Percentiles rank a stretch among this genome's conserved stretches.
Evolutionary conservation across 2,329 filamentous ascomycete genomes (phyloP).

Genomic region (Xylaria sp.): DNA sequence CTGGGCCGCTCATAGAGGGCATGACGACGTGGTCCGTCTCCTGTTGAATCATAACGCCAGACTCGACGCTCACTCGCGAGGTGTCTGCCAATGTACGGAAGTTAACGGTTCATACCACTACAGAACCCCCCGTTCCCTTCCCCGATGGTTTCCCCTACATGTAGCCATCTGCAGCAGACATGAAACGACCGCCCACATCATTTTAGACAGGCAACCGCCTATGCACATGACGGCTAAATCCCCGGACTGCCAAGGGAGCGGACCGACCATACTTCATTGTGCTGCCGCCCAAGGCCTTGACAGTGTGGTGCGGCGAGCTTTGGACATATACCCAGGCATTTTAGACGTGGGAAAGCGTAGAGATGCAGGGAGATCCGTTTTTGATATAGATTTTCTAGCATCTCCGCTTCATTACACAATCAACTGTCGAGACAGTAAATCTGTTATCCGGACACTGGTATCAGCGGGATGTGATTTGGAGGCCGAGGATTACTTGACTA

Average conservation of each 20-base stretch:
- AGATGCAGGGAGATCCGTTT: neutral
- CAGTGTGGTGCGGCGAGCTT: neutral
- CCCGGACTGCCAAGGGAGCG: neutral
- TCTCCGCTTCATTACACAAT: neutral
- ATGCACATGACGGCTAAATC: neutral
- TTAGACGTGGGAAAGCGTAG: neutral
- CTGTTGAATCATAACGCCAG: neutral
- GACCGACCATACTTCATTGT: neutral
- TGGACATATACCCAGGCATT: neutral
- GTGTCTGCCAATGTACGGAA: neutral
- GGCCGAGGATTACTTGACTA: too few relatives aligned
- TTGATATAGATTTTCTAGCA: neutral
- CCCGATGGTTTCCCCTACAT: neutral
- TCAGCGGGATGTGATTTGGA: neutral
- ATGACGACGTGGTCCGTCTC: neutral
- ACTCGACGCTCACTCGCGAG: neutral
- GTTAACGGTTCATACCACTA: neutral
- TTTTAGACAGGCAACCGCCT: neutral
- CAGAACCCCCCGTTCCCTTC: too few relatives aligned
- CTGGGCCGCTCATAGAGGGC: neutral
- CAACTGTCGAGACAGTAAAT: neutral
- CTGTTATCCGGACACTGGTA: neutral
- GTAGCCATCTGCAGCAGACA: neutral
- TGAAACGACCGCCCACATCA: neutral
- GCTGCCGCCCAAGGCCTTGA: neutral